These are phyloP conservation scores for Hippophae rhamnoides DNA, from an alignment of 306 rosid species.

Conservation along the genomic window DNA sequence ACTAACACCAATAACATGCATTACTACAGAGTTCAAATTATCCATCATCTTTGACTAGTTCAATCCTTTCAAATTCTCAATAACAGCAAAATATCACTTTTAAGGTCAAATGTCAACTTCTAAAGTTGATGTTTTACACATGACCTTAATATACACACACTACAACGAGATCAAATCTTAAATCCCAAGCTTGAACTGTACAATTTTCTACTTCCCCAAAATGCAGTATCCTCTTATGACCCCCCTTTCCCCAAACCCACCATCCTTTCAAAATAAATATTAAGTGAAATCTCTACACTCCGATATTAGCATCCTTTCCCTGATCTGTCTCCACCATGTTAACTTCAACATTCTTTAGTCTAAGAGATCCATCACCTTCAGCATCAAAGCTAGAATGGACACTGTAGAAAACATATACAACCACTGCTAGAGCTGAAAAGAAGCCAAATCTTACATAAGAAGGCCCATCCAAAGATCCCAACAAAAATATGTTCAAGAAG, in stretches of 20 bases:
- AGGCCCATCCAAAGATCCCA: conserved; percentile 64
- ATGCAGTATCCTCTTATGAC: conserved; percentile 16
- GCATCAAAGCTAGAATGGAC: conserved; percentile 92
- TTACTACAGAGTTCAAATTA: too few relatives aligned
- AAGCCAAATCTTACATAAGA: conserved; percentile 70
- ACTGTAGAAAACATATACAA: conserved; percentile 70
- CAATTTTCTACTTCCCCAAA: conserved; percentile 39
- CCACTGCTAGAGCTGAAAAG: conserved; percentile 48
- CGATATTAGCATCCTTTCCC: conserved; percentile 20
- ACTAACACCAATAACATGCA: too few relatives aligned
- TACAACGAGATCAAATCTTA: not conserved
- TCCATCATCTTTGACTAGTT: too few relatives aligned
- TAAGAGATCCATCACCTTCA: conserved; percentile 38
- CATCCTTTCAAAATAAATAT: conserved; percentile 10
- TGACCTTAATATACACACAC: not conserved
- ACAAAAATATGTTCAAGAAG: conserved; percentile 61
- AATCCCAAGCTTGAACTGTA: conserved; percentile 21
- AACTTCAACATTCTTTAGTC: conserved; percentile 42
- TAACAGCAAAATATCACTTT: too few relatives aligned
- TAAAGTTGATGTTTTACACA: conserved; percentile 11
- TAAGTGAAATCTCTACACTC: conserved; percentile 32
- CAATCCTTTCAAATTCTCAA: too few relatives aligned
- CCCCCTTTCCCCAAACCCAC: conserved; percentile 10
- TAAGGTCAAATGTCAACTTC: not conserved
- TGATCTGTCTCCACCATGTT: conserved; percentile 26